Evolutionary conservation across 1,284 basidiomycete species (phyloP).

Genomic region (Naganishia albida): DNA sequence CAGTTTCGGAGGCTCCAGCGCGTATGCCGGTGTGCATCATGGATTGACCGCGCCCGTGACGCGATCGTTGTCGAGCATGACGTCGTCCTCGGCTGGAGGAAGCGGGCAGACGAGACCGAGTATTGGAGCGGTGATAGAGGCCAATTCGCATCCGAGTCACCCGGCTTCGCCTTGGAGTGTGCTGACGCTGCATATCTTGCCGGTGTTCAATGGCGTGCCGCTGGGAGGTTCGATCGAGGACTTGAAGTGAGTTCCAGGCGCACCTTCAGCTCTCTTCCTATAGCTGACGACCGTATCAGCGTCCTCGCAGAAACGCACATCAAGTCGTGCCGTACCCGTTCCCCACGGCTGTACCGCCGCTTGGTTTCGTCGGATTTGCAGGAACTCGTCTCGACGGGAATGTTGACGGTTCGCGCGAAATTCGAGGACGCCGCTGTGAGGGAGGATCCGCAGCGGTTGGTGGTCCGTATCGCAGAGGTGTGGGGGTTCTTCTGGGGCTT

Average conservation of each 20-base stretch:
- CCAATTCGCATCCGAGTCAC: conserved; percentile 41
- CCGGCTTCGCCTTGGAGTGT: conserved; percentile 67
- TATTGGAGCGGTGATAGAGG: conserved; percentile 12
- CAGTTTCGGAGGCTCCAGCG: neutral
- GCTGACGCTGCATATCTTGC: conserved; percentile 81
- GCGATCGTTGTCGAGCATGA: conserved; percentile 6
- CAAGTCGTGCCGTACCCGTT: conserved; percentile 54
- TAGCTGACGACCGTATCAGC: conserved; percentile 15
- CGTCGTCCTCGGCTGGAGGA: neutral
- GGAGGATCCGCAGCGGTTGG: conserved; percentile 61
- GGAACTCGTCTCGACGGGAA: conserved; percentile 81
- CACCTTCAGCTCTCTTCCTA: neutral
- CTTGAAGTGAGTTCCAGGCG: conserved; percentile 61
- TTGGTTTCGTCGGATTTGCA: conserved; percentile 74
- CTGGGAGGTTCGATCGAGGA: conserved; percentile 89
- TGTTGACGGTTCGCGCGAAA: conserved; percentile 87
- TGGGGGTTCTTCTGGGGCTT: conserved; percentile 97
- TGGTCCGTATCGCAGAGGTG: conserved; percentile 75
- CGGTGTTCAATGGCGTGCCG: conserved; percentile 87
- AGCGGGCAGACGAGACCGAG: conserved; percentile 2
- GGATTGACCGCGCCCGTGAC: neutral
- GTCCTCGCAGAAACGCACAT: conserved; percentile 75
- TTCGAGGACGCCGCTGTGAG: conserved; percentile 57
- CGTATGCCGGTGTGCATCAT: neutral
- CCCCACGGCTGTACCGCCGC: conserved; percentile 24